These are phyloP conservation scores for Myxozyma neglecta DNA, from an alignment of 805 yeast species.

Conservation along the genomic window DNA sequence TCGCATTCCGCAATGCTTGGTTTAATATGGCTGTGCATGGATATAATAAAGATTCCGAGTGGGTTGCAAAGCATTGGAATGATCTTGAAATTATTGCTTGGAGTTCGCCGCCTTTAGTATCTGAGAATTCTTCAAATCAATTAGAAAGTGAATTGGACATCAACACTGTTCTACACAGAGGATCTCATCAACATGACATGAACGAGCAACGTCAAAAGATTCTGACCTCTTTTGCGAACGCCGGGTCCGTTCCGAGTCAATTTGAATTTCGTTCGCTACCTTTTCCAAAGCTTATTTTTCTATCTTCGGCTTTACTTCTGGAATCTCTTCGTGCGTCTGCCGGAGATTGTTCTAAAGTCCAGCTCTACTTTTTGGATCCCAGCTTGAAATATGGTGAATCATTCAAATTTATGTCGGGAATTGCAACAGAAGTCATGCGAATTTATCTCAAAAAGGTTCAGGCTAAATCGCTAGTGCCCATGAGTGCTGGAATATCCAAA, in stretches of 20 bases:
- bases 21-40: conserved; percentile 93
- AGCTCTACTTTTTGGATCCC: conserved; percentile 84
- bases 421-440: conserved; percentile 57
- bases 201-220: conserved; percentile 70
- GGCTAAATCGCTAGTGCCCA: conserved; percentile 57
- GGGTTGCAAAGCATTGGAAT: conserved; percentile 49
- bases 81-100: conserved; percentile 73
- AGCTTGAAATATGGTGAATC: conserved; percentile 68
- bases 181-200: conserved; percentile 78
- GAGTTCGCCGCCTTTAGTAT: conserved; percentile 83
- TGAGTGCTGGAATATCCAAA: conserved; percentile 58
- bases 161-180: conserved; percentile 85
- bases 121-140: conserved; percentile 74
- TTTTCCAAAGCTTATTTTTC: conserved; percentile 78
- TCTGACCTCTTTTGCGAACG: conserved; percentile 42
- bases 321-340: conserved; percentile 76
- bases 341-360: conserved; percentile 77
- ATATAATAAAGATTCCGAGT: conserved; percentile 58
- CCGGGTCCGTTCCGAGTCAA: conserved; percentile 50
- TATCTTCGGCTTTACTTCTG: conserved; percentile 75
- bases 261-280: conserved; percentile 58
- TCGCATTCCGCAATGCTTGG: conserved; percentile 86
- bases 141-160: conserved; percentile 90
- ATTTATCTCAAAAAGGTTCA: conserved; percentile 35
- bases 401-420: conserved; percentile 63